These are phyloP conservation scores for Fraxinus paxiana DNA, from an alignment of 305 asterid genomes.

Conservation along the genomic window DNA sequence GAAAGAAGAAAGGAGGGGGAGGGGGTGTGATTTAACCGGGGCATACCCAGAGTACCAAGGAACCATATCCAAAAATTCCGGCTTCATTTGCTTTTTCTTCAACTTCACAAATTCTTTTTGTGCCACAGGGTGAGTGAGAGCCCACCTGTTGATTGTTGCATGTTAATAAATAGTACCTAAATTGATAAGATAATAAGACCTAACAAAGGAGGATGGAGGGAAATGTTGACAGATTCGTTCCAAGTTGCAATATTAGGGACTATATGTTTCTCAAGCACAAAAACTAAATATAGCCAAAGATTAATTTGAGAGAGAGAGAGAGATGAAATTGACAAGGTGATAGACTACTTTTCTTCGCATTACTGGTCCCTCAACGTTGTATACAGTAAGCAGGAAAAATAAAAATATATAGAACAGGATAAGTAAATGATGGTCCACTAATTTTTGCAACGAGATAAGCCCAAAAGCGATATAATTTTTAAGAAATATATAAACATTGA, in stretches of 20 bases:
- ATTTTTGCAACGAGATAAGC: not conserved
- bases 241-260: conserved; percentile 1
- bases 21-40: not conserved
- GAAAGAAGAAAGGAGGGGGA: not conserved
- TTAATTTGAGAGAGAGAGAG: not conserved
- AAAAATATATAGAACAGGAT: not conserved
- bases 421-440: not conserved
- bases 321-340: too few relatives aligned
- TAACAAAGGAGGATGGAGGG: not conserved
- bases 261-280: conserved; percentile 1
- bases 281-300: not conserved
- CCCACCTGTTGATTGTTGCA: conserved; percentile 64
- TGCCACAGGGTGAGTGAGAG: conserved; percentile 89
- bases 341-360: not conserved
- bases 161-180: not conserved
- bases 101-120: conserved; percentile 70
- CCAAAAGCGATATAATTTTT: not conserved
- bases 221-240: not conserved
- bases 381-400: not conserved
- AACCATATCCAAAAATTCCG: conserved; percentile 97
- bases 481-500: not conserved
- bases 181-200: conserved; percentile 6
- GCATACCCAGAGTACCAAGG: conserved; percentile 98
- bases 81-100: conserved; percentile 87
- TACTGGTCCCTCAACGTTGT: conserved; percentile 10